Evolutionary conservation across 192 early-diverging fungal genomes (phyloP), one percentile per base, ranked within the genome.

Genomic region (Coemansia sp.): DNA sequence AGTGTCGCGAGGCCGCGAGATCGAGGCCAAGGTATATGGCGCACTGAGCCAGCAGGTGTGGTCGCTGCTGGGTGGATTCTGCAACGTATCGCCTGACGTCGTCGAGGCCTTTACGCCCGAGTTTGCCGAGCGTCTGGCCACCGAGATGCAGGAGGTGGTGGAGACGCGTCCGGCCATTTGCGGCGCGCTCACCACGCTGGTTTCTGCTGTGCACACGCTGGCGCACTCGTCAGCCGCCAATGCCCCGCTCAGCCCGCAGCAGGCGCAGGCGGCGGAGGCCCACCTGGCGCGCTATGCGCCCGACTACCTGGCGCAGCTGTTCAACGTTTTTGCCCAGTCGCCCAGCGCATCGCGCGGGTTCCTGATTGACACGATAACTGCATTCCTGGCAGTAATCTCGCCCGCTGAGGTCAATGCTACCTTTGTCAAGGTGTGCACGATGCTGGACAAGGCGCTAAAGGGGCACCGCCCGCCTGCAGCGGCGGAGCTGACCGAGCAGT

Each of bases 1-100:
- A 50, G 52, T 66, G 14, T 46, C 63, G 16, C 53, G 83, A 51
- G 79, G 76, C 41, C 61, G 84, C 18, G 75, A 81, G 38, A 71
- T 85, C 35, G 82, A 86, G 68, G 81, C 91, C 35, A 95, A 96
- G 63, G 78, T 98, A 28, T 96, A 84, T 67, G 88, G 87, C 42
- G 94, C 94, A 3, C 75, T 98, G 21, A 79, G 77, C 25, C 74
- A 84, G 23, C 96, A 98, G 76, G 77, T 92, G 30, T 98, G 93
- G 89, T 80, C 81, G 14, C 73, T 96, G 28, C 73, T 91, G 18
- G 85, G 86, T 17, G 86, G 84, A 17, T 83, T 95, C 51, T 96
- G 91, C 59, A 83, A 88, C 23, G 56, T 88, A 9, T 94, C 96
- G 14, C 42, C 58, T 14, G 96, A 97, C 58, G 67, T 94, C 28